Conservation (phyloP, 345 rosid genomes). For the Gynandropsis gynandra region DNA sequence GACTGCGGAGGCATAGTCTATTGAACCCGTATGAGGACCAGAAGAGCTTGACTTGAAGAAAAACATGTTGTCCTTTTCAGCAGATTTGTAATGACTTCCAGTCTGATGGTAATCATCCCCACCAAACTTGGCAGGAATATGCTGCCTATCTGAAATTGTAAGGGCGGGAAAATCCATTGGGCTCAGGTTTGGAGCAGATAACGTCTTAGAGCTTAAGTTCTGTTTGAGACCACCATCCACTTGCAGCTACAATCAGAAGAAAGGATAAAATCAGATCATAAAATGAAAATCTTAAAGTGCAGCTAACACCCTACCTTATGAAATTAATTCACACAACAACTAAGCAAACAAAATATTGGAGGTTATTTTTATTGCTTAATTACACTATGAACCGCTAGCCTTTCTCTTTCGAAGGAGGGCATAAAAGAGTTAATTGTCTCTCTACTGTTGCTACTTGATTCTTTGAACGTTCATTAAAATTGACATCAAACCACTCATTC, state of each 20-base stretch:
- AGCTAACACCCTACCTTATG: not conserved
- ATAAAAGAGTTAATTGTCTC: slow-evolving; percentile 22
- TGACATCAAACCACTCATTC: not conserved
- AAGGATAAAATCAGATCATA: slow-evolving; percentile 12
- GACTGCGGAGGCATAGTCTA: slow-evolving; percentile 90
- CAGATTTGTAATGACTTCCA: slow-evolving; percentile 48
- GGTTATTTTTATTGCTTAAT: not conserved
- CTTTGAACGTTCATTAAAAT: slow-evolving; percentile 4
- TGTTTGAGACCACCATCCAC: slow-evolving; percentile 76
- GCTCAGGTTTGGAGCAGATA: slow-evolving; percentile 66
- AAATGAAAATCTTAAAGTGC: slow-evolving; percentile 5
- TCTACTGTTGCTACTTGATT: slow-evolving; percentile 16
- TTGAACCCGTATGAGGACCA: slow-evolving; percentile 46
- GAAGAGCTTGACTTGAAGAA: slow-evolving; percentile 62
- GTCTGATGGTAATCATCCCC: slow-evolving; percentile 67
- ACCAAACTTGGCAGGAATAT: slow-evolving; percentile 45
- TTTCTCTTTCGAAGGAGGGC: slow-evolving; percentile 32
- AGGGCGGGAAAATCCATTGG: slow-evolving; percentile 87
- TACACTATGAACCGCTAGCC: slow-evolving; percentile 17
- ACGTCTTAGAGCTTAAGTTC: slow-evolving; percentile 55
- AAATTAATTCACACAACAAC: slow-evolving; percentile 1
- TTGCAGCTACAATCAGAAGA: slow-evolving; percentile 61
- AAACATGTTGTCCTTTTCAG: slow-evolving; percentile 67
- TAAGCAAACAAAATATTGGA: not conserved
- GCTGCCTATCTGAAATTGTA: slow-evolving; percentile 48